phyloP scores from a whole-genome alignment of 352 stramenopile genomes.

The Phytophthora tubulina region DNA sequence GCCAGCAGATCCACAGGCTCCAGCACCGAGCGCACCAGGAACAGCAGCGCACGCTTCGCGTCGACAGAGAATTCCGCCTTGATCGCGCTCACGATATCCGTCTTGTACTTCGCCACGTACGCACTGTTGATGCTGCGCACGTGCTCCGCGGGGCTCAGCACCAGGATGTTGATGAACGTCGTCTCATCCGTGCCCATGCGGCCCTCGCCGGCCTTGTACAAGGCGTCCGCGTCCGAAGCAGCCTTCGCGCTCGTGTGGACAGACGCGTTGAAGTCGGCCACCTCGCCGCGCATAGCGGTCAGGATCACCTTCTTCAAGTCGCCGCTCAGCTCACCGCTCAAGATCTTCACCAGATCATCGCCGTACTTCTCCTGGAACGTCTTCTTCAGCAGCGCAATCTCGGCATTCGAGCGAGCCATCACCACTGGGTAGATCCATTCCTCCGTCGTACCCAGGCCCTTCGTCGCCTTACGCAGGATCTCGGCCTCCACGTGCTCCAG shows the following conservation, averaged over 20 bases:
- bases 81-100: conserved; percentile 54
- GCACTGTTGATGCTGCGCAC: conserved; percentile 58
- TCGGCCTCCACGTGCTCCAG: conserved; percentile 65
- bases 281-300: conserved; percentile 45
- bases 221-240: conserved; percentile 51
- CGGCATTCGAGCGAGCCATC: conserved; percentile 66
- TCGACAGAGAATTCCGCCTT: conserved; percentile 63
- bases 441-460: conserved; percentile 66
- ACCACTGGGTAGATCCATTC: conserved; percentile 63
- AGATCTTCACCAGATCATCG: conserved; percentile 57
- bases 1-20: conserved; percentile 44
- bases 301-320: conserved; percentile 75
- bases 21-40: conserved; percentile 43
- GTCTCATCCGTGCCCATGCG: conserved; percentile 67
- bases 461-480: conserved; percentile 66
- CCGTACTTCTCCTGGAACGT: conserved; percentile 65
- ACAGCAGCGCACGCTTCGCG: conserved; percentile 49
- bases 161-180: conserved; percentile 59
- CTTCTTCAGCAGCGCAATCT: conserved; percentile 82
- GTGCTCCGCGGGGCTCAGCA: conserved; percentile 53
- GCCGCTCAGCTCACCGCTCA: conserved; percentile 60
- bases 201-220: conserved; percentile 78
- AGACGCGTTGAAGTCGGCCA: conserved; percentile 53
- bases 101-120: conserved; percentile 65
- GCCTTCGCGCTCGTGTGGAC: conserved; percentile 68